These are phyloP conservation scores for Ganoderma lucidum DNA, from an alignment of 1,284 basidiomycete species.

Conservation along the genomic window DNA sequence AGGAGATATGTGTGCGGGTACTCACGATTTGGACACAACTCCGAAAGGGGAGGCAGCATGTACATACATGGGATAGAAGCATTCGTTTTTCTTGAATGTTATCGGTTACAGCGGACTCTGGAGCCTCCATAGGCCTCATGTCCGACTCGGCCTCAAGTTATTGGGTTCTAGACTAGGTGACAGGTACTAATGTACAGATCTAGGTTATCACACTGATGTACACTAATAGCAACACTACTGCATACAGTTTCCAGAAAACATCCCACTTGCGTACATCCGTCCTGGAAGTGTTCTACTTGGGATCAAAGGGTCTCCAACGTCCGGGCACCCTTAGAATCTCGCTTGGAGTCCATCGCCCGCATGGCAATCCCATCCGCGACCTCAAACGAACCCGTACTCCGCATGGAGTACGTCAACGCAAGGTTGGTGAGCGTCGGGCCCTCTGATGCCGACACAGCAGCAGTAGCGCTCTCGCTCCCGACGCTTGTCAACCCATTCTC, in stretches of 20 bases:
- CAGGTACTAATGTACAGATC: background rate
- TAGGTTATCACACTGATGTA: background rate
- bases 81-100: background rate
- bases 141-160: background rate
- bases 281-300: background rate
- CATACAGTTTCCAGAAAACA: background rate
- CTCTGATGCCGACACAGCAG: background rate
- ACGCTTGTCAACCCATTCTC: background rate
- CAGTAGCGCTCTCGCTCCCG: background rate
- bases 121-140: too few species aligned
- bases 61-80: background rate
- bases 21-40: too few species aligned
- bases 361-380: background rate
- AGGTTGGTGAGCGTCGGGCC: background rate
- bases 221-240: background rate
- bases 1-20: too few species aligned
- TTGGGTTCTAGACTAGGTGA: background rate
- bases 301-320: background rate
- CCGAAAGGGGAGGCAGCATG: background rate
- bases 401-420: slow-evolving; percentile 1
- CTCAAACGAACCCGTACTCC: background rate
- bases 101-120: background rate
- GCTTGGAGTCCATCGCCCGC: background rate
- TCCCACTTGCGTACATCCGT: background rate
- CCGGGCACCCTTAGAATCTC: background rate